Base-by-base conservation (phyloP, 2,329 filamentous ascomycete genomes). In the Huntiella bhutanensis region DNA sequence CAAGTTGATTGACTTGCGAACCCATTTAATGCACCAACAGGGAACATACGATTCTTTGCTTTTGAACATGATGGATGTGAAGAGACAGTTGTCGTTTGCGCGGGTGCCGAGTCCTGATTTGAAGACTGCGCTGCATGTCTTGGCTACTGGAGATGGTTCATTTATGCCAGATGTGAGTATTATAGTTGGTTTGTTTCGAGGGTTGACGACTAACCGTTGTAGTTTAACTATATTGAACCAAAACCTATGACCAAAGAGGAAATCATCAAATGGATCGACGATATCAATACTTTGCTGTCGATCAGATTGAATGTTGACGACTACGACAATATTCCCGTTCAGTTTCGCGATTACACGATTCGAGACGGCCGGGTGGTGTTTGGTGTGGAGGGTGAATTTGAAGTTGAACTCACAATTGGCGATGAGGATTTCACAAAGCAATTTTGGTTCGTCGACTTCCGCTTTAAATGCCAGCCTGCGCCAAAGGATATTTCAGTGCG, bases 371-470 rank as follows among this genome's bases (percentile, higher is more conserved):
- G 88, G 42, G 88, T 82, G 5, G 96, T 86, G 0, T 98, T 98
- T 59, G 73, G 67, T 41, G 82, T 96, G 1, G 65, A 74, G 2
- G 74, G 75, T 45, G 88, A 96, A 59, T 95, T 95, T 55, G 88
- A 96, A 59, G 75, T 96, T 15, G 91, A 96, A 58, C 71, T 98
- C 44, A 87, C 86, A 1, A 82, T 96, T 52, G 84, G 82, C 13
- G 81, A 87, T 54, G 87, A 96, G 57, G 80, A 91, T 53, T 74
- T 78, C 13, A 68, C 77, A 32, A 80, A 82, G 46, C 87, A 92
- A 55, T 92, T 93, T 57, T 95, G 82, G 69, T 94, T 96, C 57
- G 82, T 96, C 51, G 87, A 96, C 59, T 77, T 96, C 55, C 76
- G 87, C 49, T 86, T 93, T 54, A 65, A 77, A 11, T 98, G 93